phyloP scores from a whole-genome alignment of 805 yeast species.

The Grigorovia transvaalensis region DNA sequence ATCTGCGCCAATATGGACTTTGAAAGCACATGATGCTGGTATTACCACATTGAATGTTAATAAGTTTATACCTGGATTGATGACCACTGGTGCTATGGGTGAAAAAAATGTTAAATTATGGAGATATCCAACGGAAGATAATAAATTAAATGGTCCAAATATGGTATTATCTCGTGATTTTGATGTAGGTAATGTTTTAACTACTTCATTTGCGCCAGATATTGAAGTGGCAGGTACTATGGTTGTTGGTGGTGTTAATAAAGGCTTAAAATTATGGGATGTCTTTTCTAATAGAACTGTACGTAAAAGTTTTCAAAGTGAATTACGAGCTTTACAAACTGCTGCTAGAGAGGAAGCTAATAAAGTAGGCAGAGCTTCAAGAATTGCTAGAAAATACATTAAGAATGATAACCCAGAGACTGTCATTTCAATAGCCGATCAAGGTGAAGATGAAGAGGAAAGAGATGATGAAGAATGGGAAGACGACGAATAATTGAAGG shows the following conservation, averaged over 20 bases:
- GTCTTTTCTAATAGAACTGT: conserved; percentile 72
- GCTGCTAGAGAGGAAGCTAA: conserved; percentile 50
- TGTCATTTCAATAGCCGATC: conserved; percentile 53
- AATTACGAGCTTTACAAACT: conserved; percentile 43
- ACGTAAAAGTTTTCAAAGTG: conserved; percentile 53
- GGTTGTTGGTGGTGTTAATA: conserved; percentile 77
- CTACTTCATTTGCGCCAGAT: conserved; percentile 78
- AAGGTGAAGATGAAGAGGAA: conserved; percentile 51
- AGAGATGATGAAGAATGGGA: conserved; percentile 8
- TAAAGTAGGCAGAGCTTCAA: conserved; percentile 48
- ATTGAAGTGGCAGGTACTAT: conserved; percentile 75
- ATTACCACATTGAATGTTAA: conserved; percentile 73
- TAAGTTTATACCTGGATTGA: conserved; percentile 53
- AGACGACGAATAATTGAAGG: background rate
- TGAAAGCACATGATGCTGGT: conserved; percentile 95
- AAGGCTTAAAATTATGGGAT: conserved; percentile 89
- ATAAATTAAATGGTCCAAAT: conserved; percentile 45
- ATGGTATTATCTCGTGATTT: conserved; percentile 87
- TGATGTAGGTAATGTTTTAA: conserved; percentile 86
- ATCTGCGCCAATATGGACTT: conserved; percentile 75
- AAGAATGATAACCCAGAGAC: conserved; percentile 40
- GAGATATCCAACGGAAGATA: conserved; percentile 48
- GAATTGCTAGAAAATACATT: conserved; percentile 65
- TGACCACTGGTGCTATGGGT: conserved; percentile 84
- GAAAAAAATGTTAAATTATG: conserved; percentile 81